Base-by-base conservation (phyloP, 805 yeast species). In the Scheffersomyces ergatensis region DNA sequence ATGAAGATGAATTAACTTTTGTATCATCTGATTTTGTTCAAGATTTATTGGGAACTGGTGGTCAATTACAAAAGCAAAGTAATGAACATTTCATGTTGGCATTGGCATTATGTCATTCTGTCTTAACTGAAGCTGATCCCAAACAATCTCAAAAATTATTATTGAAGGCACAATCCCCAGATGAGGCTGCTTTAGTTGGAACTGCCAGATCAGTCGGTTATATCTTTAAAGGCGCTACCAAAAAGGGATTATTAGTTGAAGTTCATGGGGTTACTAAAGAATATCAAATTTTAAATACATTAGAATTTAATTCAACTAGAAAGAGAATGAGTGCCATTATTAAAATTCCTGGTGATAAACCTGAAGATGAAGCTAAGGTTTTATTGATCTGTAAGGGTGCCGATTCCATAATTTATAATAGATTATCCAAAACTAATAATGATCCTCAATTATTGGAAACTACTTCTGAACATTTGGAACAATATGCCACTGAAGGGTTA, bases 311-410 rank as follows among this genome's bases (percentile, higher is more conserved):
- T 53, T 85, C 93, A 6, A 83, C 93, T 0, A 79, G 95, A 69
- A 85, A 85, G 66, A 81, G 95, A 73, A 85, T 85, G 95, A 83
- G 90, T 73, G 85, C 86, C 13, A 82, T 85, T 47, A 73, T 85
- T 29, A 84, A 83, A 57, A 70, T 86, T 31, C 89, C 89, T 1
- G 78, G 68, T 17, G 74, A 76, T 37, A 80, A 80, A 21, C 49
- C 46, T 15, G 46, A 47, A 11, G 63, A 47, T 11, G 65, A 60
- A 34, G 65, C 72, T 9, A 79, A 72, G 38, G 88, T 84, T 0
- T 62, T 85, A 32, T 65, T 85, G 49, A 78, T 85, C 42, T 85
- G 92, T 67, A 86, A 86, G 62, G 95, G 95, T 65, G 95, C 95
- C 2, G 95, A 86, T 63, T 82, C 89, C 23, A 76, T 85, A 39